Evolutionary conservation across 2,329 filamentous ascomycete genomes (phyloP).

Genomic region (Boeremia exigua): DNA sequence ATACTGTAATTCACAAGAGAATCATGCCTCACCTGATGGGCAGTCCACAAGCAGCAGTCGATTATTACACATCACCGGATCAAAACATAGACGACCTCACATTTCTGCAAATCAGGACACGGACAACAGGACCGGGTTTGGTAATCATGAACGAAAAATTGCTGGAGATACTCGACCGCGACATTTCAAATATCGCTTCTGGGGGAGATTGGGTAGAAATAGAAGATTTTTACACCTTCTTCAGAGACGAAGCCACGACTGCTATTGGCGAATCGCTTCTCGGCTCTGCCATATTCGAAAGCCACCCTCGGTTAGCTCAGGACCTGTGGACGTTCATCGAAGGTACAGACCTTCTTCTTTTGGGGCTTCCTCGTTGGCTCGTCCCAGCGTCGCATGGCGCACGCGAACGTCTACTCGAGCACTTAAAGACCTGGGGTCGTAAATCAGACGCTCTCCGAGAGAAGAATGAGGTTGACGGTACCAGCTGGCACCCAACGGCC

Average conservation of each 20-base stretch:
- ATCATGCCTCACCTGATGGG: constrained; percentile 25
- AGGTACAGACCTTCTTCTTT: constrained; percentile 18
- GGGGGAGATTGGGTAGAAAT: constrained; percentile 15
- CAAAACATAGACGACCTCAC: not conserved
- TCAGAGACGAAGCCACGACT: constrained; percentile 14
- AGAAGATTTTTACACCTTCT: constrained; percentile 18
- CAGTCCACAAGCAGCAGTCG: constrained; percentile 20
- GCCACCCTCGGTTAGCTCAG: constrained; percentile 13
- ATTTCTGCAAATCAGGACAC: constrained; percentile 19
- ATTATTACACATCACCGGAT: constrained; percentile 18
- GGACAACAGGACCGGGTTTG: not conserved
- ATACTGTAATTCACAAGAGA: constrained; percentile 21
- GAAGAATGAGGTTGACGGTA: not conserved
- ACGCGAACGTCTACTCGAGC: constrained; percentile 20
- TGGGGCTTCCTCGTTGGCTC: constrained; percentile 20
- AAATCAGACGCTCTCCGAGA: constrained; percentile 9
- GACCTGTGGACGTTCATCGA: constrained; percentile 29
- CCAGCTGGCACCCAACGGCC: constrained; percentile 21
- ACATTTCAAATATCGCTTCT: not conserved
- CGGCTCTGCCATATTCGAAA: constrained; percentile 14
- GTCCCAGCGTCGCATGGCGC: constrained; percentile 18
- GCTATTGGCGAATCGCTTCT: constrained; percentile 16
- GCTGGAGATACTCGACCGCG: constrained; percentile 12
- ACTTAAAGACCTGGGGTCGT: constrained; percentile 10
- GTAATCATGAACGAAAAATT: constrained; percentile 13